These are phyloP conservation scores for Pyrrhoderma lamaoense DNA, from an alignment of 1,284 basidiomycete species.

Conservation along the genomic window DNA sequence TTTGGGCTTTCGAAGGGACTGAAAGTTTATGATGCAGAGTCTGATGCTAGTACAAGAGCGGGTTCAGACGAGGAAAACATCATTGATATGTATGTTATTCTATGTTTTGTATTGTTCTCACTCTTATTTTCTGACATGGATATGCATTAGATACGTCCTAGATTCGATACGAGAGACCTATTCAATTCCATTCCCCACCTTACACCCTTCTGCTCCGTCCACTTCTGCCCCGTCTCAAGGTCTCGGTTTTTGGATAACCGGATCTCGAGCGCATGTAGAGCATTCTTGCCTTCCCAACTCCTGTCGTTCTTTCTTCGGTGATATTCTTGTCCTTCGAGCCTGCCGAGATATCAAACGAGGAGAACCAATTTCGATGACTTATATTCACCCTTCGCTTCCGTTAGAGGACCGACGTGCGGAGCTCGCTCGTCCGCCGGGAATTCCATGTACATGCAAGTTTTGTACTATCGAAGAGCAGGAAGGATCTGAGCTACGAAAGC, in stretches of 20 bases:
- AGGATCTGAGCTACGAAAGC: constrained; percentile 5
- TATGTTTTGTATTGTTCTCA: background rate
- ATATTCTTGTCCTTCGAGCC: constrained; percentile 13
- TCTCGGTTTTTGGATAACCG: constrained; percentile 10
- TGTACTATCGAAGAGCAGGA: constrained; percentile 16
- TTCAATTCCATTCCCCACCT: constrained; percentile 8
- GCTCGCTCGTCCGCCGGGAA: constrained; percentile 3
- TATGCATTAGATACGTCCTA: constrained; percentile 3
- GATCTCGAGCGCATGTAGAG: constrained; percentile 4
- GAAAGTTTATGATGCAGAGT: constrained; percentile 7
- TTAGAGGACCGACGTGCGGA: constrained; percentile 13
- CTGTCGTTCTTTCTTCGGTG: constrained; percentile 12
- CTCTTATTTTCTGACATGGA: background rate
- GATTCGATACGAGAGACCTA: constrained; percentile 13
- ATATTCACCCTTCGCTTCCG: constrained; percentile 10
- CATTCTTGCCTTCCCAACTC: constrained; percentile 17
- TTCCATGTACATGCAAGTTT: constrained; percentile 9
- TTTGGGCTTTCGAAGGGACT: constrained; percentile 3
- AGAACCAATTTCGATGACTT: constrained; percentile 4
- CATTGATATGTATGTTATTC: constrained; percentile 13
- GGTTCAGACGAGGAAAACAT: constrained; percentile 4
- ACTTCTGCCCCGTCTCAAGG: constrained; percentile 3
- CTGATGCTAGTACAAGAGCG: too few species aligned
- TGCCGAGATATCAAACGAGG: constrained; percentile 10
- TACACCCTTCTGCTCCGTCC: constrained; percentile 7